Evolutionary conservation across 495 filamentous ascomycete genomes (phyloP).

Genomic region (Cercophora samala): DNA sequence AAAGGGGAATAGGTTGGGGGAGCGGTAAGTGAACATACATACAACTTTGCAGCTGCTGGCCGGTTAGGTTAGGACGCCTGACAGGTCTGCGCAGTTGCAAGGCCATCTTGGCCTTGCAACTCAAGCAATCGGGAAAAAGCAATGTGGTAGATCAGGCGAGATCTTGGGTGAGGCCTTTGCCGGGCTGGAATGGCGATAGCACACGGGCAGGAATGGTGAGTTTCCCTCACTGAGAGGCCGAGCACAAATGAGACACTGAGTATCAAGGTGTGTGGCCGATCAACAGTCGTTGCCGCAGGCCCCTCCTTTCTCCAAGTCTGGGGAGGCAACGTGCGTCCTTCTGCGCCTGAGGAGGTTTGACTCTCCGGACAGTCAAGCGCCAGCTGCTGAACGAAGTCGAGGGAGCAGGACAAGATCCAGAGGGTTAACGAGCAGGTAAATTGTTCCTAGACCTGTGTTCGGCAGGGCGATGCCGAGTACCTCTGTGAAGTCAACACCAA

Average conservation of each 20-base stretch:
- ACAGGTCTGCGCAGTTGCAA: conserved; percentile 1
- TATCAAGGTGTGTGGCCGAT: background rate
- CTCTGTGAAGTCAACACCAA: background rate
- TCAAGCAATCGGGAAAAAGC: conserved; percentile 12
- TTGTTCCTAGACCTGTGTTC: conserved; percentile 1
- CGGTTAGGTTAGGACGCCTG: background rate
- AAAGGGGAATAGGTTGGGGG: conserved; percentile 10
- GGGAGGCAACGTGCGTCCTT: background rate
- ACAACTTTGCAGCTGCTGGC: background rate
- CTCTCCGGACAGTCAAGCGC: background rate
- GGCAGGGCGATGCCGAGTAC: background rate
- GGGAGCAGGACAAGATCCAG: background rate
- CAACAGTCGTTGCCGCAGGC: background rate
- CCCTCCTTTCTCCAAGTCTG: background rate
- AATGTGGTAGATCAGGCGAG: conserved; percentile 23
- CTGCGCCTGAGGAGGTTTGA: background rate
- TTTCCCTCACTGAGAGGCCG: background rate
- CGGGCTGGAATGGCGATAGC: conserved; percentile 16
- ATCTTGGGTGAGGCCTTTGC: conserved; percentile 6
- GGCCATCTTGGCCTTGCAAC: background rate
- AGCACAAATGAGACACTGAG: background rate
- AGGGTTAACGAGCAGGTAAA: background rate
- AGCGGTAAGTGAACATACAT: conserved; percentile 3
- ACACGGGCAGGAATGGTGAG: conserved; percentile 13
- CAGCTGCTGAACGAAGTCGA: too few species aligned